Evolutionary conservation across 2,329 filamentous ascomycete species (phyloP).

Genomic region (Xylariaceae sp.): DNA sequence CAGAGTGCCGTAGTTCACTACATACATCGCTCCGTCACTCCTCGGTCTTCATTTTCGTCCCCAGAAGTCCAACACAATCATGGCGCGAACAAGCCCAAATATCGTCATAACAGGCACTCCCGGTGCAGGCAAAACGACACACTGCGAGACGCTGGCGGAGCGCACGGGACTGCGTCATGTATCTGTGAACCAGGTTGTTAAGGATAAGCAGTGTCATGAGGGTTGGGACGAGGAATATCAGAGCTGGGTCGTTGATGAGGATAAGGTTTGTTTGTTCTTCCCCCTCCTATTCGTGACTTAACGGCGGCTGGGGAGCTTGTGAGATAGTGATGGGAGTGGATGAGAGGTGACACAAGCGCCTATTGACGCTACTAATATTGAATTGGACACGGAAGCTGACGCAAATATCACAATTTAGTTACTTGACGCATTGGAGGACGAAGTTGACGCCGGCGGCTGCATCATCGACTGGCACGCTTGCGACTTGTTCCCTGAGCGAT

Average conservation of each 20-base stretch:
- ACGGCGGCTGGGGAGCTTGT: not conserved
- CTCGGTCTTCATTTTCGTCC: too few species aligned
- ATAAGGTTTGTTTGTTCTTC: constrained; percentile 61
- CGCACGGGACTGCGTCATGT: constrained; percentile 77
- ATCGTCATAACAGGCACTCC: constrained; percentile 95
- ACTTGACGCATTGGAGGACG: constrained; percentile 83
- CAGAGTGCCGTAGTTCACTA: too few species aligned
- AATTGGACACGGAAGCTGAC: constrained; percentile 14
- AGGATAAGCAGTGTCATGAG: constrained; percentile 83
- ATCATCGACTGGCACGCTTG: constrained; percentile 98
- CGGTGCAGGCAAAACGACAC: constrained; percentile 92
- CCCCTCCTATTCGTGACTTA: not conserved
- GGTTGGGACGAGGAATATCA: constrained; percentile 82
- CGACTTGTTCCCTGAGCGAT: constrained; percentile 87
- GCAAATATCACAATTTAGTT: constrained; percentile 50
- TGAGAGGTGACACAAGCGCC: not conserved
- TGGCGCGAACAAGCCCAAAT: constrained; percentile 65
- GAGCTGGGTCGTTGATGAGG: constrained; percentile 93
- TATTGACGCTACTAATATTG: not conserved
- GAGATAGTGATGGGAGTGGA: not conserved
- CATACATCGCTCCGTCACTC: too few species aligned
- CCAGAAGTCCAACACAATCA: constrained; percentile 10
- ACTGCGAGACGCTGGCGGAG: constrained; percentile 77
- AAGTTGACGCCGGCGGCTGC: constrained; percentile 74
- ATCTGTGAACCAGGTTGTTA: constrained; percentile 87